These are phyloP conservation scores for Drosera capensis DNA, from an alignment of 148 eudicot species.

Conservation along the genomic window DNA sequence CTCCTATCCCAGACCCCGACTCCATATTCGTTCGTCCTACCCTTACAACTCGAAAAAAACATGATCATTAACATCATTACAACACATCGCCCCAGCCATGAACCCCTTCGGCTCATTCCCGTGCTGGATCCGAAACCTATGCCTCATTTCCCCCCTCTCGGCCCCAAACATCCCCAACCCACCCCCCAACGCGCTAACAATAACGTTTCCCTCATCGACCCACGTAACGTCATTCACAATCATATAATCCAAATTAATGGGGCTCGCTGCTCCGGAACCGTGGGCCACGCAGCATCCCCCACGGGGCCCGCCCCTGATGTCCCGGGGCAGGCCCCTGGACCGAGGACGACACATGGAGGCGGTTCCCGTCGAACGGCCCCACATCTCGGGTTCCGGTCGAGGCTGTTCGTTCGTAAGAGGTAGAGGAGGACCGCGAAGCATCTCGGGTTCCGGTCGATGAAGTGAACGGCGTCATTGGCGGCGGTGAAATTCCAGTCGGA, in stretches of 20 bases:
- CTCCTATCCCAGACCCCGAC: conserved; percentile 78
- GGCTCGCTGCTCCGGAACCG: conserved; percentile 67
- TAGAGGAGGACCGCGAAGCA: conserved; percentile 64
- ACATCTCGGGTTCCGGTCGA: no score
- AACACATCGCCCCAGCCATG: conserved; percentile 70
- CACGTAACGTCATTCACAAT: conserved; percentile 64
- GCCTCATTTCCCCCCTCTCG: conserved; percentile 29
- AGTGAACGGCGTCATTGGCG: conserved; percentile 17
- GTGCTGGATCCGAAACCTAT: conserved; percentile 51
- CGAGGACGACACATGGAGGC: conserved; percentile 28
- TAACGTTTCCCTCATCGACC: conserved; percentile 38
- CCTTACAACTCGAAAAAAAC: conserved; percentile 76
- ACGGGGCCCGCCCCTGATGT: conserved; percentile 64
- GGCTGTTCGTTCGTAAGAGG: conserved; percentile 65
- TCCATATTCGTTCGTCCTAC: conserved; percentile 80
- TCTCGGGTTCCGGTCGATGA: conserved; percentile 77
- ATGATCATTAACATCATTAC: conserved; percentile 18
- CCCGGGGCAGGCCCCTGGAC: conserved; percentile 59
- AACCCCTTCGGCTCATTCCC: conserved; percentile 52
- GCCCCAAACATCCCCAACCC: conserved; percentile 63
- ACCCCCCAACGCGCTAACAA: conserved; percentile 59
- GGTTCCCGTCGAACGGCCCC: conserved; percentile 68
- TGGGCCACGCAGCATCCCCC: conserved; percentile 86
- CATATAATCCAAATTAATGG: conserved; percentile 67
- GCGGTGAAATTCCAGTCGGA: conserved; percentile 42